Base-by-base conservation (phyloP, 805 yeast species). In the Wickerhamomyces xylosicus region DNA sequence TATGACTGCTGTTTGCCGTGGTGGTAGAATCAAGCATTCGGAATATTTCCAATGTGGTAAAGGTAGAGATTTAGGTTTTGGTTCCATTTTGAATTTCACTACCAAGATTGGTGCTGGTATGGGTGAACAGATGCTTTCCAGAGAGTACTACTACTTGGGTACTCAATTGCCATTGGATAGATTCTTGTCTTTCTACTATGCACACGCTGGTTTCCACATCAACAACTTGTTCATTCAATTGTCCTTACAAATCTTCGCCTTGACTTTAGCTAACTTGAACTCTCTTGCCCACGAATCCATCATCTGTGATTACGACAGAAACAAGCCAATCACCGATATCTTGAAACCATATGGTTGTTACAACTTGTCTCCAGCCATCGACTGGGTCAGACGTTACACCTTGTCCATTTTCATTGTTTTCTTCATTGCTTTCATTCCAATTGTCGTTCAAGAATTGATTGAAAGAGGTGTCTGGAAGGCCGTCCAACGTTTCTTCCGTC, bases 41-140 rank as follows among this genome's bases (percentile, higher is more conserved):
- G 94, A 83, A 57, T 83, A 82, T 58, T 79, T 77, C 63, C 94
- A 83, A 65, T 83, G 94, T 74, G 94, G 94, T 64, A 83, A 83
- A 63, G 94, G 94, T 58, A 71, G 94, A 69, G 94, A 83, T 71
- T 69, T 83, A 53, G 94, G 94, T 57, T 83, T 83, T 61, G 87
- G 87, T 43, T 81, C 92, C 5, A 82, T 83, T 63, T 69, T 82
- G 69, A 83, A 83, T 62, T 83, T 83, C 71, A 82, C 87, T 18
- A 82, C 89, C 33, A 83, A 83, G 63, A 82, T 83, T 71, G 94
- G 94, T 62, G 89, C 92, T 49, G 94, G 94, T 63, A 83, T 83
- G 94, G 92, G 92, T 60, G 94, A 83, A 62, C 94, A 83, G 60
- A 79, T 83, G 79, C 65, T 83, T 44, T 81, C 89, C 20, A 72